These are phyloP conservation scores for Globisporangium paroecandrum DNA, from an alignment of 352 stramenopile species.

Conservation along the genomic window DNA sequence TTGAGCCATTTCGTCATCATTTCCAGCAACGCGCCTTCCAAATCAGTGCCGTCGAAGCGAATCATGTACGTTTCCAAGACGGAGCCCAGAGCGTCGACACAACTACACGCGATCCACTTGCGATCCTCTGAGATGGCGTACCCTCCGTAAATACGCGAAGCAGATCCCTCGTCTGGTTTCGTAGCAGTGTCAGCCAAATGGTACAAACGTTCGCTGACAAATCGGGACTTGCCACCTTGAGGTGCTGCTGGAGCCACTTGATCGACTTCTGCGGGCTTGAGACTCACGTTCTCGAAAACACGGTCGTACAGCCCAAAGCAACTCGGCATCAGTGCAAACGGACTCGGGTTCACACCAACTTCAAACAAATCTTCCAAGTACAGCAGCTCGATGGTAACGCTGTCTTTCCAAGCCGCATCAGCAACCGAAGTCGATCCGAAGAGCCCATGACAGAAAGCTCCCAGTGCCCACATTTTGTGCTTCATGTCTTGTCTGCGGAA, in stretches of 20 bases:
- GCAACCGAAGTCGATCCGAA: conserved; percentile 32
- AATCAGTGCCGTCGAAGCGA: conserved; percentile 20
- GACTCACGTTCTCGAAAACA: conserved; percentile 49
- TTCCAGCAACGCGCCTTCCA: conserved; percentile 31
- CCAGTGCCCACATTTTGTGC: conserved; percentile 69
- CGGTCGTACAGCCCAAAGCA: conserved; percentile 71
- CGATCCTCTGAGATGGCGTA: conserved; percentile 53
- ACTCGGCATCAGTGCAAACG: conserved; percentile 48
- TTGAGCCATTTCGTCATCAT: conserved; percentile 51
- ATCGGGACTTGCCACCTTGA: conserved; percentile 25
- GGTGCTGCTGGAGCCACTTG: not conserved
- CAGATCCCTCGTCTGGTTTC: conserved; percentile 11
- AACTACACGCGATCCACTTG: conserved; percentile 60
- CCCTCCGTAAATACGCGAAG: conserved; percentile 40
- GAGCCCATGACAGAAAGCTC: conserved; percentile 55
- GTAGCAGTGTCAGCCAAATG: conserved; percentile 32
- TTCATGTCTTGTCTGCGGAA: conserved; percentile 62
- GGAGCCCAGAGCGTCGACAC: conserved; percentile 53
- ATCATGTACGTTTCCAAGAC: conserved; percentile 58
- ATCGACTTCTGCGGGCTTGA: conserved; percentile 33
- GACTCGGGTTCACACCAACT: conserved; percentile 55
- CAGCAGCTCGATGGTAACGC: conserved; percentile 64
- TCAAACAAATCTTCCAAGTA: conserved; percentile 74
- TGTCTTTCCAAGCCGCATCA: conserved; percentile 37
- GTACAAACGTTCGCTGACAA: conserved; percentile 62